Evolutionary conservation across 1,284 basidiomycete genomes (phyloP), one percentile per base, ranked within the genome.

Genomic region (Ceratobasidium sp.): DNA sequence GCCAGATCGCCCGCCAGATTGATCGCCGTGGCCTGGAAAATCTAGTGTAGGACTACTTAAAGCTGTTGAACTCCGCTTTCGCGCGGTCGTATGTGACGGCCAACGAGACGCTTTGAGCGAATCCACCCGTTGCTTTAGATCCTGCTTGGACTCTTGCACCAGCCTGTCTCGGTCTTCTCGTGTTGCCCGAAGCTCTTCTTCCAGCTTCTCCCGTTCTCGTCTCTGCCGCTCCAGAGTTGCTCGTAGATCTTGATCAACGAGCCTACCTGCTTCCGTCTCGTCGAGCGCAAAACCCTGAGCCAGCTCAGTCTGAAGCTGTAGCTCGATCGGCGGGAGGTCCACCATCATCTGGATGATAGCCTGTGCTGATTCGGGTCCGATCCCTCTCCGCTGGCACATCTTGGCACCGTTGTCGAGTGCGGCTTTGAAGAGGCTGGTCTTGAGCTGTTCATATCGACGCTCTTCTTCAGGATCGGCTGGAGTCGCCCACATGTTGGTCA

Each of bases 401-500:
- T 52, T 48, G 0, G 82, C 82, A 5, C 82, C 82, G 13, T 80
- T 74, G n/a, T 80, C 77, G 48, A 83, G 15, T 3, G 81, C 80
- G 3, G 77, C 68, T 64, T 81, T 80, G 80, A 82, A 83, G 79
- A 83, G 80, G 9, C 79, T 33, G 1, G 46, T 77, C 57, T 20
- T 48, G n/a, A 83, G 79, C 73, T 83, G 79, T 13, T 62, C 12
- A 57, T 81, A 80, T 28, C 82, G 78, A 13, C 44, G 40, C n/a
- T 65, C 79, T 15, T 79, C 80, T 42, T 73, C 57, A 1, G 23
- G 66, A 20, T 52, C 56, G 38, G 61, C 64, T 2, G 64, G 40
- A 26, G 12, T 28, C 12, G 75, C 77, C 83, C 83, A 83, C 82
- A 83, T 82, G 52, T 75, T 83, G 15, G 83, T 83, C 38, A 81